Base-by-base conservation (phyloP, 768 basidiomycete genomes). In the Pholiota microspora region DNA sequence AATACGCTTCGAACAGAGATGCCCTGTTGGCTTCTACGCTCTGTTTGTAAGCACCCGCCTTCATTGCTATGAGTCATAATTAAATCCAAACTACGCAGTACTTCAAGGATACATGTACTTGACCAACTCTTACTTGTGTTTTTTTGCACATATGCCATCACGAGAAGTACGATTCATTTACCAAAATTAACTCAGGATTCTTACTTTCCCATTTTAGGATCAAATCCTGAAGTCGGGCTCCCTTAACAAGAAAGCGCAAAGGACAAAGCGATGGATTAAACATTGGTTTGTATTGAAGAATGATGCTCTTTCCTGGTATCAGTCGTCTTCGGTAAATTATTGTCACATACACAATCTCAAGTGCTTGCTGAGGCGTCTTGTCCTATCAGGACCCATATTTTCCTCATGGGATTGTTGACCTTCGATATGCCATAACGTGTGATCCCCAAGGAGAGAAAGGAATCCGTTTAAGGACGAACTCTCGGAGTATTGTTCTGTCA, bases 261-360 rank as follows among this genome's bases (percentile, higher is more conserved):
- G 91, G 51, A 95, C 93, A 7, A 96, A 93, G 64, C 84, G 93
- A 18, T 95, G 91, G 88, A 85, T 88, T 62, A 94, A 89, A 67
- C 93, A 94, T 68, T 98, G 97, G 97, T 95, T 98, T 62, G 82
- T 96, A 1, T 78, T 99, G 46, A 94, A 92, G 81, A 96, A 98
- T 58, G 94, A 95, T 64, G 92, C 93, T 0, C 76, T 99, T 24
- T 94, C 93, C 15, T 99, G 97, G 97, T 98, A 92, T 69, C 90
- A 93, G 59, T 92, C 91, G 6, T 93, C 94, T 53, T 86, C 92
- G 53, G 94, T 94, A 70, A 74, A 77, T 40, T 34, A 18, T 47
- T 31, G 13, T 29, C 36, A 45, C 56, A 49, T 36, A 42, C 45
- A n/a, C 21, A 34, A 15, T 24, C 9, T 36, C 45, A 50, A 54